phyloP scores from a whole-genome alignment of 2,329 filamentous ascomycete genomes.

The Verticillium nubilum region DNA sequence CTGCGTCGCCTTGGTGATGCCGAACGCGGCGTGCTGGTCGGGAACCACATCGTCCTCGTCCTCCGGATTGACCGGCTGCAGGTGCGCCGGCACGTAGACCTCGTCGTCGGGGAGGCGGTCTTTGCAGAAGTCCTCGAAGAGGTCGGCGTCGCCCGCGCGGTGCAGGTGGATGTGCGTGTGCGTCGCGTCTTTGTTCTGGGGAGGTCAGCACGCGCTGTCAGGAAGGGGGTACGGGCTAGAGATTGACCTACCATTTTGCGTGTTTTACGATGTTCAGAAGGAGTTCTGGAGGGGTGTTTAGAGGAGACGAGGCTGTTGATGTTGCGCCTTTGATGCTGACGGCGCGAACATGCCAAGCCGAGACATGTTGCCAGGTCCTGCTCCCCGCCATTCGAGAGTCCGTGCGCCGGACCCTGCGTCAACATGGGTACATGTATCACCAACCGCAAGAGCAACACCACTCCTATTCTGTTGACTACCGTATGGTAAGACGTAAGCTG shows the following conservation, averaged over 20 bases:
- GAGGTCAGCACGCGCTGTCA: background rate
- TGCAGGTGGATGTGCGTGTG: constrained; percentile 75
- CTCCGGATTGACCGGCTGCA: constrained; percentile 80
- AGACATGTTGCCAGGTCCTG: background rate
- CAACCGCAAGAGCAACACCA: background rate
- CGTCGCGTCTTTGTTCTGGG: constrained; percentile 66
- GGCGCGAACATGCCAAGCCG: background rate
- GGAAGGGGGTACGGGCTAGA: background rate
- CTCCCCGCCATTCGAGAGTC: background rate
- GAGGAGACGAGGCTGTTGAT: background rate
- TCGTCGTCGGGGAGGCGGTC: constrained; percentile 70
- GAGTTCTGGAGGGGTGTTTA: background rate
- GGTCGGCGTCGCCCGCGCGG: constrained; percentile 65
- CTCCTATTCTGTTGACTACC: no score
- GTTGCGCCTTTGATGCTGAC: background rate
- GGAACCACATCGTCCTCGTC: constrained; percentile 86
- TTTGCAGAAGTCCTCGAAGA: constrained; percentile 70
- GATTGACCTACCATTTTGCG: background rate
- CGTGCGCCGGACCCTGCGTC: background rate
- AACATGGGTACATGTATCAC: background rate
- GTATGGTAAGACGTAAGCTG: no score
- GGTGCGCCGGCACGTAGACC: constrained; percentile 73
- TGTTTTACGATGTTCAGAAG: background rate
- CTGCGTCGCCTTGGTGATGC: constrained; percentile 76
- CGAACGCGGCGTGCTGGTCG: constrained; percentile 83